Percentiles rank a stretch among this genome's conserved stretches.
phyloP scores from a whole-genome alignment of 2,329 filamentous ascomycete species.

The Stromatinia cepivora region DNA sequence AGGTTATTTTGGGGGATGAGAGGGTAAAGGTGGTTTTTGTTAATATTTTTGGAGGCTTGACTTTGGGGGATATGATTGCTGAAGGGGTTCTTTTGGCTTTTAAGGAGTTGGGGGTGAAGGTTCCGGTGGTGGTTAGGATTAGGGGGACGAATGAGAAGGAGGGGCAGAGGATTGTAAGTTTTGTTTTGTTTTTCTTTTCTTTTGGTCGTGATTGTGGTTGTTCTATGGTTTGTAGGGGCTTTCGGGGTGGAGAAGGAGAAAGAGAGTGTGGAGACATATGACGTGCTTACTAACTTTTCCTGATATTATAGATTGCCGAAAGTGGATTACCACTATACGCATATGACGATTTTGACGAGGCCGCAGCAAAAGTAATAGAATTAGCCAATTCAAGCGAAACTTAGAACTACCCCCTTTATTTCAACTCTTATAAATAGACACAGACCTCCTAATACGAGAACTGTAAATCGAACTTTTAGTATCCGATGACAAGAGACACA shows the following conservation, averaged over 20 bases:
- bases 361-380: slow-evolving; percentile 65
- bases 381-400: slow-evolving; percentile 45
- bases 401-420: background rate
- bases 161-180: slow-evolving; percentile 62
- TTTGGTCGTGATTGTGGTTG: background rate
- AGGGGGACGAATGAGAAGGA: slow-evolving; percentile 72
- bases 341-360: slow-evolving; percentile 74
- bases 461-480: no score
- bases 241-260: background rate
- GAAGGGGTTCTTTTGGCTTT: slow-evolving; percentile 73
- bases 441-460: no score
- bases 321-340: slow-evolving; percentile 68
- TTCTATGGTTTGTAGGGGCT: background rate
- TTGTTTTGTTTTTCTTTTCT: background rate
- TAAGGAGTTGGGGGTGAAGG: slow-evolving; percentile 61
- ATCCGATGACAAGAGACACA: no score
- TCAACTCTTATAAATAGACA: background rate
- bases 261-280: no score
- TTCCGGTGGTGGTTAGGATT: slow-evolving; percentile 76
- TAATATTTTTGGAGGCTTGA: slow-evolving; percentile 65
- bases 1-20: slow-evolving; percentile 68
- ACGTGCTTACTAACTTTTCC: background rate
- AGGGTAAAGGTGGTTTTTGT: slow-evolving; percentile 72
- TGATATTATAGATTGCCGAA: slow-evolving; percentile 53
- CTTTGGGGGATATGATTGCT: slow-evolving; percentile 77